Evolutionary conservation across 2,329 filamentous ascomycete species (phyloP).

Genomic region (Coleophoma eucalyptorum): DNA sequence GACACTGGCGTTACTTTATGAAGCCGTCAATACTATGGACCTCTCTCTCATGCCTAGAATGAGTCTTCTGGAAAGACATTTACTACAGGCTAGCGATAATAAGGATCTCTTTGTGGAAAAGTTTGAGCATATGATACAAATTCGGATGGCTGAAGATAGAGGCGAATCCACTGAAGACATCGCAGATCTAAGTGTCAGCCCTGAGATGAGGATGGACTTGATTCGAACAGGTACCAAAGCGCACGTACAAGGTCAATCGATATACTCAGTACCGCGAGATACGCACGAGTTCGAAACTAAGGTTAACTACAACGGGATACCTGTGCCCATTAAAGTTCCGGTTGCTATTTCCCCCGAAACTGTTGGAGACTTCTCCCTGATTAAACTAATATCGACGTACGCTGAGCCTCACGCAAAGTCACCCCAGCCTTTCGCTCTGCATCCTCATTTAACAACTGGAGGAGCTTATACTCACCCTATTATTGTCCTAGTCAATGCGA

Average conservation of each 20-base stretch:
- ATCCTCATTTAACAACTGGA: conserved; percentile 90
- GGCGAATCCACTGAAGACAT: conserved; percentile 35
- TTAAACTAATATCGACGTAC: conserved; percentile 96
- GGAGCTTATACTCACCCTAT: conserved; percentile 89
- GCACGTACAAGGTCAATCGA: conserved; percentile 56
- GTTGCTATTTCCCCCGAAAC: conserved; percentile 92
- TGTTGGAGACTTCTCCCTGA: conserved; percentile 93
- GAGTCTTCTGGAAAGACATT: conserved; percentile 76
- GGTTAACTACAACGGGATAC: conserved; percentile 93
- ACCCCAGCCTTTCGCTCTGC: conserved; percentile 79
- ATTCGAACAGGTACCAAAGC: conserved; percentile 59
- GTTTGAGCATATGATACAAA: conserved; percentile 90
- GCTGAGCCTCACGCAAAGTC: conserved; percentile 76
- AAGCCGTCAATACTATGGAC: conserved; percentile 95
- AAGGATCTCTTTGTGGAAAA: conserved; percentile 98
- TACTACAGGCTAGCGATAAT: conserved; percentile 86
- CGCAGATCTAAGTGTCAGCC: conserved; percentile 44
- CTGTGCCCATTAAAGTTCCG: conserved; percentile 94
- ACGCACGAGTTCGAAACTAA: conserved; percentile 97
- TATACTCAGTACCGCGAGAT: conserved; percentile 80
- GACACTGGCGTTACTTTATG: conserved; percentile 83
- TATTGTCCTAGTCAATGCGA: conserved; percentile 88
- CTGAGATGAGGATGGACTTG: conserved; percentile 27
- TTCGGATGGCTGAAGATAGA: conserved; percentile 66
- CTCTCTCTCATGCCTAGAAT: conserved; percentile 87